Base-by-base conservation (phyloP, 2,329 filamentous ascomycete species). In the Ophiostoma fasciatum region DNA sequence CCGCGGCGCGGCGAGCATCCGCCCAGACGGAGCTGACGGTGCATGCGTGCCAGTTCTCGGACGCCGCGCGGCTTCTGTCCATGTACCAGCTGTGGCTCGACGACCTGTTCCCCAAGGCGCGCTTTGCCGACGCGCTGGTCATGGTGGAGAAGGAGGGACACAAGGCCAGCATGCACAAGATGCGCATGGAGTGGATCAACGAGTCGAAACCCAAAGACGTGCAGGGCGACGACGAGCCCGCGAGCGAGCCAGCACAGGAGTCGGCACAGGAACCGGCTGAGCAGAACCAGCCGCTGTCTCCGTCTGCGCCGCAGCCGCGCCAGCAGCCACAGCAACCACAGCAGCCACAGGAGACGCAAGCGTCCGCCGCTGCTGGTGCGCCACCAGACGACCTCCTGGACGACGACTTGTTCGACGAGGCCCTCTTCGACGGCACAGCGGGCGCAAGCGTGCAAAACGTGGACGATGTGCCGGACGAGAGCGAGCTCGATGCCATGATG, bases 41-140 rank as follows among this genome's bases (percentile, higher is more conserved):
- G 19, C 22, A 23, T 14, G 13, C 11, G 2, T 3, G 2, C 7
- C 30, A 88, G 77, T 96, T 90, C 57, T 78, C 80, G 14, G 90
- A 98, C 52, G 74, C 85, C 10, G 71, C 78, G 0, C 74, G 77
- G 13, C 68, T 98, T 18, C 66, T 98, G 32, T 83, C 82, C 18
- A 82, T 92, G 53, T 98, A 96, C 53, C 90, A 96, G 54, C 59
- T 94, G 38, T 98, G 90, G 90, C 78, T 98, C 2, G 88, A 98
- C 57, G 85, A 94, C 51, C 65, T 98, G 11, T 98, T 87, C 51
- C 90, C 90, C 11, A 85, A 92, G 51, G 90, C 88, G 5, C 88
- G 85, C 50, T 98, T 98, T 50, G 71, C 82, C 32, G 90, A 98
- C 50, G 90, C 82, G 3, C 63, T 96, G 7, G 62, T 68, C 27